Evolutionary conservation across 306 rosid genomes (phyloP), one percentile per base, ranked within the genome.

Genomic region (Carpinus fangiana): DNA sequence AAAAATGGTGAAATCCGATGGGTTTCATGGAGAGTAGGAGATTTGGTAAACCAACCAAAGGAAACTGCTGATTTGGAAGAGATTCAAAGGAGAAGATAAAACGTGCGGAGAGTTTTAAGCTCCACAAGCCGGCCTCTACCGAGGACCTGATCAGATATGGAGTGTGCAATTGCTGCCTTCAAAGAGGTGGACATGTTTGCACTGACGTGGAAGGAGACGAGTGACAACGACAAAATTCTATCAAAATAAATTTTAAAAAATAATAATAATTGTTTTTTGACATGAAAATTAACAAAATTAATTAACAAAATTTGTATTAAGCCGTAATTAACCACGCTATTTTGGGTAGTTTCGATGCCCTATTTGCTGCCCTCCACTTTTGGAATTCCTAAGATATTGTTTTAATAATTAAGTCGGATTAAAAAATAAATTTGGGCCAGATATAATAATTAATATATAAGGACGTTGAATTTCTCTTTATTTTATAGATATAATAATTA

Each of bases 41-140:
- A 31, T 64, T 64, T 34, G n/a, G 9, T 31, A 65, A 65, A 31
- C 70, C 14, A 50, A 17, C 0, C 3, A 52, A 11, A 34, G 36
- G 1, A 47, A 57, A 46, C 34, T 20, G 23, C 48, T 31, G 36
- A n/a, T 50, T 16, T 11, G 20, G 41, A 21, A 34, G 50, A 50
- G 60, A 77, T 12, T 61, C 21, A 4, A 38, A 31, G 43, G 48
- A 55, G 55, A 54, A 77, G 66, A 76, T 76, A 66, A 52, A 23
- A 21, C 81, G 81, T 21, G 81, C 48, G 41, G 81, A 77, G 81
- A 18, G 76, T 56, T 56, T 66, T 70, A 56, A 69, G 80, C 80
- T 38, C 51, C 21, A 1, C 38, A 38, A 21, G 66, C 55, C 54
- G 80, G 73, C 55, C 53, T 52, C 70, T 11, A 47, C 12, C 51